Evolutionary conservation across 2,329 filamentous ascomycete species (phyloP), one percentile per base, ranked within the genome.

Genomic region (Thielaviopsis musarum): DNA sequence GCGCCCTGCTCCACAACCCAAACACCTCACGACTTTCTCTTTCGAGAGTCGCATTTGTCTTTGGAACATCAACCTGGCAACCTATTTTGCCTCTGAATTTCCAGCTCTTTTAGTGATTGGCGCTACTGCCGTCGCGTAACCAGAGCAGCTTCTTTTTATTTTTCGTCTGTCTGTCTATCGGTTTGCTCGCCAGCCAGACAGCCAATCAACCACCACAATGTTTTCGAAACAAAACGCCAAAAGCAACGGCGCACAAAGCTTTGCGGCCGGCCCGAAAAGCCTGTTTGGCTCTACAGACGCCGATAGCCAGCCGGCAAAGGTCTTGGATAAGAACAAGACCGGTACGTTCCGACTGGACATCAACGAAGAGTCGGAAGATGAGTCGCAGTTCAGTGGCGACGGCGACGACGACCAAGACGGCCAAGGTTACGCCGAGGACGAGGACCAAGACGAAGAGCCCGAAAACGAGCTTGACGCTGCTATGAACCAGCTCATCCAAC

Each of bases 211-310:
- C 12, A n/a, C 38, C 5, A 49, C 19, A 21, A 49, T 49, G 45
- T 49, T 49, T n/a, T 19, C 45, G 1, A 21, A 49, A 1, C 45
- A 21, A n/a, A 49, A 3, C 7, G 45, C 45, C 19, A 19, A 49
- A 21, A 12, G 45, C 6, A 49, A 21, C 45, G 48, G 26, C 22
- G 72, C 22, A 69, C 66, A 24, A 64, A 67, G 56, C 12, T 34
- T 30, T 21, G 12, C 78, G 1, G 82, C 80, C 7, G 70, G 73
- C 22, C 69, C 83, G 48, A 81, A 79, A 64, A 66, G 68, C 56
- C 70, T 72, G 51, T 71, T 70, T 57, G 69, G 65, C 54, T 66
- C 68, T 38, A 63, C 61, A 17, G 63, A 58, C 53, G 52, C 49
- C 26, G 63, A 64, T 51, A 34, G 15, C 19, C 57, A 61, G 52